Percentiles rank a stretch among this genome's conserved stretches.
Conservation (phyloP, 1,139 yeast genomes). For the Yarrowia galli region DNA sequence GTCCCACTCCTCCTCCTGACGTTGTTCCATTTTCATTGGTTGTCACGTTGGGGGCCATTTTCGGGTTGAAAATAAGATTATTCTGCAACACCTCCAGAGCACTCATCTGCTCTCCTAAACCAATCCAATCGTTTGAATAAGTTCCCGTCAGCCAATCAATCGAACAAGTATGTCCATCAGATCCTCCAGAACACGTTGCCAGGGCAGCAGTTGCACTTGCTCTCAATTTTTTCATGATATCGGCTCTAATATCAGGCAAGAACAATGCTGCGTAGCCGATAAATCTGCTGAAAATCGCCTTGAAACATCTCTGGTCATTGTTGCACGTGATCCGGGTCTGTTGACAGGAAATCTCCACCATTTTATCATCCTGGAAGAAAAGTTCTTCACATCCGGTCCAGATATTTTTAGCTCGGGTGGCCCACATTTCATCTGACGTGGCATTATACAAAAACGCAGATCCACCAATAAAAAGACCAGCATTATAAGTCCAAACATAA, state of each 20-base stretch:
- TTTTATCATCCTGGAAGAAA: slow-evolving; percentile 65
- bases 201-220: slow-evolving; percentile 83
- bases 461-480: slow-evolving; percentile 81
- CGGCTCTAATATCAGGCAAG: slow-evolving; percentile 66
- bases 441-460: slow-evolving; percentile 80
- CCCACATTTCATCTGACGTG: slow-evolving; percentile 74
- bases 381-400: slow-evolving; percentile 61
- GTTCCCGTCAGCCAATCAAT: slow-evolving; percentile 67
- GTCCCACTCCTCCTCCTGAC: slow-evolving; percentile 43
- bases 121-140: slow-evolving; percentile 66
- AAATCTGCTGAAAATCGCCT: slow-evolving; percentile 79
- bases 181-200: slow-evolving; percentile 81
- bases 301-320: slow-evolving; percentile 89
- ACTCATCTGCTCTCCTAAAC: slow-evolving; percentile 94
- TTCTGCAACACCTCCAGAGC: slow-evolving; percentile 82
- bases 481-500: slow-evolving; percentile 87
- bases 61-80: slow-evolving; percentile 57
- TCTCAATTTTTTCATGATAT: slow-evolving; percentile 60
- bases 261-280: slow-evolving; percentile 76
- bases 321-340: slow-evolving; percentile 63
- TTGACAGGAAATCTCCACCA: slow-evolving; percentile 88
- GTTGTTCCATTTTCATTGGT: slow-evolving; percentile 54
- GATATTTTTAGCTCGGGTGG: slow-evolving; percentile 54
- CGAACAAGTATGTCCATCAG: slow-evolving; percentile 91
- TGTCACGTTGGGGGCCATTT: slow-evolving; percentile 60